These are phyloP conservation scores for Tuber borchii DNA, from an alignment of 495 filamentous ascomycete species.

Conservation along the genomic window DNA sequence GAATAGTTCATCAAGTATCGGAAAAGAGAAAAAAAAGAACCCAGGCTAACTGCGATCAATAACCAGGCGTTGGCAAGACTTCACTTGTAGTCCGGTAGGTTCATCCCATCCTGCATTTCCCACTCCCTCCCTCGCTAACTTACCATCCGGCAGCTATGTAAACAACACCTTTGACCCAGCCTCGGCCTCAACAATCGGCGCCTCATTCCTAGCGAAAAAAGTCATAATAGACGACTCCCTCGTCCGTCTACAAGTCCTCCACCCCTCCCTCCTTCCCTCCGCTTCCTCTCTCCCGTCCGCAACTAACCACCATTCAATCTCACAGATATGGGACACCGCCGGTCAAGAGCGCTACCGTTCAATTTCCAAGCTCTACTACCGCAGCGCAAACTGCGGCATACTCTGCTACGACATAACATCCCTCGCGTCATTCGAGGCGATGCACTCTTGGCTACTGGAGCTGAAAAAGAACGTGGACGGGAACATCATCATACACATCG, in stretches of 20 bases:
- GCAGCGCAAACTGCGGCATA: slow-evolving; percentile 87
- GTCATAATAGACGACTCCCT: slow-evolving; percentile 68
- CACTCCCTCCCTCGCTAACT: slow-evolving; percentile 5
- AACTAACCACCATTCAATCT: slow-evolving; percentile 13
- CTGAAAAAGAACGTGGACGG: slow-evolving; percentile 44
- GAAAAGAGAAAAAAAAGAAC: neutral
- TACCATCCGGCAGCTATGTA: slow-evolving; percentile 60
- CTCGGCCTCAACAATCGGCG: slow-evolving; percentile 77
- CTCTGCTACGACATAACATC: slow-evolving; percentile 93
- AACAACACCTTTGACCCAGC: slow-evolving; percentile 68
- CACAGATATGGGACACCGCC: slow-evolving; percentile 48
- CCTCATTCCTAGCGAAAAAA: slow-evolving; percentile 88
- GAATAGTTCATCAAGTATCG: neutral
- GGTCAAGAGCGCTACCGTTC: slow-evolving; percentile 92
- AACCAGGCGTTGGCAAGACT: slow-evolving; percentile 82
- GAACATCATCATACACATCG: slow-evolving; percentile 88
- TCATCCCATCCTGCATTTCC: slow-evolving; percentile 8
- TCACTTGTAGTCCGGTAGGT: slow-evolving; percentile 77
- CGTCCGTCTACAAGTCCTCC: slow-evolving; percentile 51
- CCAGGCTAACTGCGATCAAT: neutral
- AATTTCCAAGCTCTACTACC: slow-evolving; percentile 90
- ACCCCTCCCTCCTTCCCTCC: slow-evolving; percentile 51
- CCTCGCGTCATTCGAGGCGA: slow-evolving; percentile 77
- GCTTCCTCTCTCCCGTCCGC: neutral
- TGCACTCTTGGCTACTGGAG: slow-evolving; percentile 69